Percentiles rank a stretch among this genome's conserved stretches.
These are phyloP conservation scores for Rubus idaeus DNA, from an alignment of 306 rosid species.

Conservation along the genomic window DNA sequence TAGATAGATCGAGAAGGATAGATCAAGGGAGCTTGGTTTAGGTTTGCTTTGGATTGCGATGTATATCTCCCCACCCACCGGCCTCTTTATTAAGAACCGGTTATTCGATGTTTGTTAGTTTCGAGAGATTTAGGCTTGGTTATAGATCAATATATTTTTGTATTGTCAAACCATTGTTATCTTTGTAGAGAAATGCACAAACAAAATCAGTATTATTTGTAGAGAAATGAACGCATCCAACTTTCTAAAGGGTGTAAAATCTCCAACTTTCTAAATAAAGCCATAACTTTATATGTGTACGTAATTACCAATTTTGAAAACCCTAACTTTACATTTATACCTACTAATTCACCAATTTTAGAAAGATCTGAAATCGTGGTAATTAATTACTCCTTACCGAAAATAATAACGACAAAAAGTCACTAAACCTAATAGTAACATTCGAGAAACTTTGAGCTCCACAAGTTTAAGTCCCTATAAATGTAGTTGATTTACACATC, in stretches of 20 bases:
- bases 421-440: background rate
- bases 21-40: background rate
- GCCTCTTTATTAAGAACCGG: no score
- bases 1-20: background rate
- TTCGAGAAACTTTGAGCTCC: slow-evolving; percentile 1
- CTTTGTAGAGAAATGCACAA: no score
- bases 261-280: background rate
- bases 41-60: background rate
- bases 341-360: background rate
- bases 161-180: no score
- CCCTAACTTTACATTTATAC: background rate
- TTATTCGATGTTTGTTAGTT: no score
- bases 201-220: no score
- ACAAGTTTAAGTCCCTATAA: slow-evolving; percentile 4
- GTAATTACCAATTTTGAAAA: background rate
- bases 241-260: background rate
- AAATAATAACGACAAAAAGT: background rate
- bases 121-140: no score
- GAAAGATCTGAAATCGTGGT: background rate
- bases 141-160: no score
- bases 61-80: slow-evolving; percentile 6
- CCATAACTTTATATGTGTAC: no score
- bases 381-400: background rate
- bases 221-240: background rate
- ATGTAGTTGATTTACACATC: background rate